phyloP scores from a whole-genome alignment of 805 yeast genomes.

The Starmerella riodocensis region DNA sequence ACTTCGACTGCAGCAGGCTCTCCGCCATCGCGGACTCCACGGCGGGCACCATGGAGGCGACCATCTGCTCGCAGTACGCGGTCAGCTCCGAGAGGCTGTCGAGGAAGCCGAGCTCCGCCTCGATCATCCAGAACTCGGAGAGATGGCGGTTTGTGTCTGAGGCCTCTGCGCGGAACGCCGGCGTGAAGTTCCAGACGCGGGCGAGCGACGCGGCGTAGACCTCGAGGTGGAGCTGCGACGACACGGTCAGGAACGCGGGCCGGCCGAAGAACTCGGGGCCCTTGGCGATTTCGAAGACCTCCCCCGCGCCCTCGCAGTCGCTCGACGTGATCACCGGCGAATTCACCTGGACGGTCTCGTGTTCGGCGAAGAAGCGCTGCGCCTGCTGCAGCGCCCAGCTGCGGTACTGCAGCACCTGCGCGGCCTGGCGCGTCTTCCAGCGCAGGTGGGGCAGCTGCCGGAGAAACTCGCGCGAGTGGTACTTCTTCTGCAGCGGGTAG shows the following conservation, averaged over 20 bases:
- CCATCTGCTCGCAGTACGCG: slow-evolving; percentile 54
- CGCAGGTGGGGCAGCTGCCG: slow-evolving; percentile 65
- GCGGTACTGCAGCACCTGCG: slow-evolving; percentile 58
- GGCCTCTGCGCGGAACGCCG: slow-evolving; percentile 87
- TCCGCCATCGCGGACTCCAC: slow-evolving; percentile 16
- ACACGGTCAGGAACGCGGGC: slow-evolving; percentile 66
- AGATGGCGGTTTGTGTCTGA: slow-evolving; percentile 85
- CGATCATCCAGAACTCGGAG: slow-evolving; percentile 96
- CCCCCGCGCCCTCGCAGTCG: slow-evolving; percentile 98
- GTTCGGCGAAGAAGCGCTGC: slow-evolving; percentile 38
- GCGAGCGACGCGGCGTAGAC: slow-evolving; percentile 58
- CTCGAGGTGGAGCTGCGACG: slow-evolving; percentile 85
- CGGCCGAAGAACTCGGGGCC: slow-evolving; percentile 41
- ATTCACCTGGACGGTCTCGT: slow-evolving; percentile 54
- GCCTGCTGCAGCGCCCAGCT: slow-evolving; percentile 49
- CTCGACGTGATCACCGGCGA: slow-evolving; percentile 82
- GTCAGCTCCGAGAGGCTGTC: slow-evolving; percentile 46
- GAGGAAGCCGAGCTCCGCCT: slow-evolving; percentile 71
- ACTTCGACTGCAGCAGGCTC: slow-evolving; percentile 22
- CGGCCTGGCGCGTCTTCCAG: slow-evolving; percentile 54
- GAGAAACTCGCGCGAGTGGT: slow-evolving; percentile 49
- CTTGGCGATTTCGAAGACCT: slow-evolving; percentile 50
- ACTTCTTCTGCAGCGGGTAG: slow-evolving; percentile 78
- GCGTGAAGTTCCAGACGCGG: slow-evolving; percentile 78
- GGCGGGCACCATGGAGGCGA: slow-evolving; percentile 36